A percentile compares a stretch with the other conserved stretches of the same genome.
These are phyloP conservation scores for Fusarium secorum DNA, from an alignment of 2,329 filamentous ascomycete species.

Conservation along the genomic window DNA sequence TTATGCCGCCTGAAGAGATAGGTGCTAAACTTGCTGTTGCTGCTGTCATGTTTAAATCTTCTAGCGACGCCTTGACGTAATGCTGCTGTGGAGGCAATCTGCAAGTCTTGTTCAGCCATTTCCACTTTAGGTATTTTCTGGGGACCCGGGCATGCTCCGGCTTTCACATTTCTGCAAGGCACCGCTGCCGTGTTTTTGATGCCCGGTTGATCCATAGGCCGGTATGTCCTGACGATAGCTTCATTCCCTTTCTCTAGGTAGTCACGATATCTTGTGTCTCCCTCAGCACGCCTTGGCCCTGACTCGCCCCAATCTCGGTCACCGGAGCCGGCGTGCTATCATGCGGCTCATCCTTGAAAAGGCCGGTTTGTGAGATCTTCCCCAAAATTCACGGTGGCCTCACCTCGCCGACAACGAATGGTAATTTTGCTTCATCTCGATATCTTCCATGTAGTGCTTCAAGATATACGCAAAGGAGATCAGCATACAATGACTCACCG, in stretches of 20 bases:
- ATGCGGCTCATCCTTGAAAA: background rate
- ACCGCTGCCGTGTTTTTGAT: background rate
- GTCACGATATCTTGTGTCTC: background rate
- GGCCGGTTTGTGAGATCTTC: background rate
- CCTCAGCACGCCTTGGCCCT: background rate
- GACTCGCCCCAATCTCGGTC: background rate
- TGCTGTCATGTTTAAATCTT: background rate
- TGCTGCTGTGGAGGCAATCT: background rate
- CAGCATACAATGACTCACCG: slow-evolving; percentile 2
- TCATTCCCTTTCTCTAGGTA: background rate
- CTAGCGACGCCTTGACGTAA: slow-evolving; percentile 20
- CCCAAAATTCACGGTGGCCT: background rate
- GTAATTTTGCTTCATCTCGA: background rate
- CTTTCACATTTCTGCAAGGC: slow-evolving; percentile 13
- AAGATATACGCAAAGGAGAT: background rate
- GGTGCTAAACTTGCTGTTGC: background rate
- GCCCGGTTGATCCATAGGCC: slow-evolving; percentile 4
- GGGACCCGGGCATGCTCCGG: background rate
- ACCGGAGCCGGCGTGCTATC: background rate
- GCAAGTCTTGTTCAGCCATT: slow-evolving; percentile 17
- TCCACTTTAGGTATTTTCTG: slow-evolving; percentile 8
- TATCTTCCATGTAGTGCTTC: background rate
- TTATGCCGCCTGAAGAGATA: no score
- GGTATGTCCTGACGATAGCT: slow-evolving; percentile 7
- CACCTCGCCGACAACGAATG: background rate